Base-by-base conservation (phyloP, 495 filamentous ascomycete genomes). In the Parathielavia appendiculata region DNA sequence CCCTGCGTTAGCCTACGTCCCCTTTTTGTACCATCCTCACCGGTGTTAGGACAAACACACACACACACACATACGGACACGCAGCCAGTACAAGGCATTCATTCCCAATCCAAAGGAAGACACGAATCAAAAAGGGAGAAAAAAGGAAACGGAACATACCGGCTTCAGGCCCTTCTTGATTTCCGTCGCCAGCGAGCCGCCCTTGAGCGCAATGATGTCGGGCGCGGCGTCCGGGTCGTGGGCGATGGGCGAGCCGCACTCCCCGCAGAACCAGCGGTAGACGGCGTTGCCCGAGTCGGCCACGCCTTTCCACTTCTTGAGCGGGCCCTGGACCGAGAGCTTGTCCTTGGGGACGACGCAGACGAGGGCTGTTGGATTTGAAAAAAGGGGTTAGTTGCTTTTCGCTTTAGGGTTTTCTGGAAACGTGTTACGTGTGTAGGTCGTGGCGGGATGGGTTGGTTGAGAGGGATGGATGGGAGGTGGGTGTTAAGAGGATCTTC, bases 161-260 rank as follows among this genome's bases (percentile, higher is more conserved):
- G 85, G 85, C 78, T 87, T 84, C 59, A 87, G 69, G 40, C 63
- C 76, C 79, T 85, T 84, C 81, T 86, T 86, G 69, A 84, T 79
- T 66, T 82, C 83, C 0, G 68, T 70, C 57, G 81, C 79, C 53
- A 87, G 73, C 49, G 79, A 81, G 46, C 85, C 85, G 22, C 79
- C 85, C 79, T 87, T 87, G 62, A 87, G 68, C 47, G 83, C 85
- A 63, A 86, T 86, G 71, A 87, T 87, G 54, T 78, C 74, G 36
- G 84, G 84, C 17, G 84, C 85, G 14, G 79, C 82, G 48, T 86
- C 83, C 14, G 84, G 85, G 66, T 86, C 83, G 66, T 87, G 85
- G 41, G 83, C 83, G 65, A 87, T 86, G 54, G 83, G 83, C 5
- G 82, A 85, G 53, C 85, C 85, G 71, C 85, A 87, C 63, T 85